Evolutionary conservation across 2,329 filamentous ascomycete species (phyloP), one percentile per base, ranked within the genome.

Genomic region (Paracamarosporium sp.): DNA sequence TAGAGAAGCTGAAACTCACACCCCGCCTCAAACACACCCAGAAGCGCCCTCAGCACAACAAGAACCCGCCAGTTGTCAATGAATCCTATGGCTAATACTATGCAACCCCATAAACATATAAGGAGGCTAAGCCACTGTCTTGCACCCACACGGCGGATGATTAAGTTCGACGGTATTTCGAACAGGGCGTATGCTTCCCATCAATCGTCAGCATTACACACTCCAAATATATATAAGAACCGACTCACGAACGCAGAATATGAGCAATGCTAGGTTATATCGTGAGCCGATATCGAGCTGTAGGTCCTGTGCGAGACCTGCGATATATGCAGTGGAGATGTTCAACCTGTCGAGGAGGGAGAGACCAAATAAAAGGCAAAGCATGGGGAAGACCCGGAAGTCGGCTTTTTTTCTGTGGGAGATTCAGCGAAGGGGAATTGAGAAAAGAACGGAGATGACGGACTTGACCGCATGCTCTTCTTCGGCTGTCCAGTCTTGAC

Each of bases 121-220:
- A 75, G 59, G 31, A 70, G 70, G 5, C 64, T 60, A 13, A 75
- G 57, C 72, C 71, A 74, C 20, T 62, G 56, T 13, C 70, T 57
- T 15, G 73, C 69, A 8, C 73, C 73, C 3, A 74, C n/a, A 5
- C 70, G 64, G 17, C 69, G 65, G 20, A 74, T 73, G 30, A 73
- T 53, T 30, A 67, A 62, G 31, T 74, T 74, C 1, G 70, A 72
- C 7, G 72, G 72, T 0, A 74, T 55, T 48, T 75, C 71, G 45
- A 75, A 74, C 0, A 75, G 47, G 5, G 62, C 67, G 50, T 75
- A 75, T 0, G 57, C 67, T 68, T 33, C 5, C 41, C 22, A n/a
- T n/a, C n/a, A n/a, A n/a, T n/a, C n/a, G n/a, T n/a, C n/a, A n/a
- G 13, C 30, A 31, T 31, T 31, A 31, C n/a, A n/a, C n/a, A n/a